Evolutionary conservation across 139 green algal genomes (phyloP).

Genomic region (Chlorella sp.): DNA sequence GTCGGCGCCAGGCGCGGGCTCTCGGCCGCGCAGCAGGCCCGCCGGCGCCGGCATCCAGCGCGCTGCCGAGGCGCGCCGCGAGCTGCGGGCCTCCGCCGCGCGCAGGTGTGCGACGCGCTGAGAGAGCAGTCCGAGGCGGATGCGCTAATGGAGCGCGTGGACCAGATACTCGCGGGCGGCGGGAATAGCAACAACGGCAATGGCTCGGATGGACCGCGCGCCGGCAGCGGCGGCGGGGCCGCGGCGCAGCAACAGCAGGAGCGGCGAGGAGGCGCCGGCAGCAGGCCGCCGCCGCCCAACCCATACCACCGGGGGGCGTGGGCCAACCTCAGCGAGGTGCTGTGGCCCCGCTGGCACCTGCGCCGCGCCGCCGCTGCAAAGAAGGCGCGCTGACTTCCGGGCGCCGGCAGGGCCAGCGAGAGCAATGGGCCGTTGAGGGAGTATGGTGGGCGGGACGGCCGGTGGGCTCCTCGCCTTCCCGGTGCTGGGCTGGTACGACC

Average conservation of each 20-base stretch:
- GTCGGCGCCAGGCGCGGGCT: not conserved
- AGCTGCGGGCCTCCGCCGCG: conserved; percentile 12
- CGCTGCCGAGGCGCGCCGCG: not conserved
- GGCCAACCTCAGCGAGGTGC: conserved; percentile 24
- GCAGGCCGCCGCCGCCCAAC: not conserved
- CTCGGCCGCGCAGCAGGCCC: not conserved
- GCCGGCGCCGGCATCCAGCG: not conserved
- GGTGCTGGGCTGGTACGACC: too few relatives aligned
- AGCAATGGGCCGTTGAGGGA: too few relatives aligned
- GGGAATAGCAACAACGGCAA: not conserved
- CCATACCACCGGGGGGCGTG: conserved; percentile 9
- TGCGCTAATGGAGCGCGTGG: not conserved
- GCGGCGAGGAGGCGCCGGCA: not conserved
- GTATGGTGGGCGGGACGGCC: too few relatives aligned
- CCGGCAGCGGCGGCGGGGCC: not conserved
- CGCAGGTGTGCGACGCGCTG: conserved; percentile 24
- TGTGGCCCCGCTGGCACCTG: conserved; percentile 25
- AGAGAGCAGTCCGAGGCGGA: not conserved
- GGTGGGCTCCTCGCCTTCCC: too few relatives aligned
- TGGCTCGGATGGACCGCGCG: not conserved
- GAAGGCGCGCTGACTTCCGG: too few relatives aligned
- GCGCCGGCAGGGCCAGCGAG: too few relatives aligned
- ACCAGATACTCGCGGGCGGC: not conserved
- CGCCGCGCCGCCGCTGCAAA: not conserved
- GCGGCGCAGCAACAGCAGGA: not conserved